These are phyloP conservation scores for Suhomyces bokatorum DNA, from an alignment of 1,139 yeast species.

Conservation along the genomic window DNA sequence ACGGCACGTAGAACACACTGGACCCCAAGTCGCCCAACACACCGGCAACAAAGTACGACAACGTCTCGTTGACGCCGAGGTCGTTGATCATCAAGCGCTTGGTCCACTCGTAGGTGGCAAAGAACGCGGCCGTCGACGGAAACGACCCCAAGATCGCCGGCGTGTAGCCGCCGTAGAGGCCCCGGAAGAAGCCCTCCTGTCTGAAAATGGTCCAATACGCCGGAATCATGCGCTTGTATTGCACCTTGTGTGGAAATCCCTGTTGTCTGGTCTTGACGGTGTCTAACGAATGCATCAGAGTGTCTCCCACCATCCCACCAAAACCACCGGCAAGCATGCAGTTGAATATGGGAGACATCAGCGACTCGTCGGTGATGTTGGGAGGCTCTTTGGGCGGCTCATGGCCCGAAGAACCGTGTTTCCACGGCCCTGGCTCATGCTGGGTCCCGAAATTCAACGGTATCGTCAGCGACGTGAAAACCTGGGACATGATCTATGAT, in stretches of 20 bases:
- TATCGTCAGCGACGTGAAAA: conserved; percentile 44
- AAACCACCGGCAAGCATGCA: conserved; percentile 88
- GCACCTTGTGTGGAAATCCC: conserved; percentile 70
- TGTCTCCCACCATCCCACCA: conserved; percentile 93
- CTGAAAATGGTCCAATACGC: conserved; percentile 72
- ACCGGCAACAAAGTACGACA: conserved; percentile 82
- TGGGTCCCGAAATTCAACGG: conserved; percentile 39
- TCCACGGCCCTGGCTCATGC: conserved; percentile 10
- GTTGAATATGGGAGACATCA: conserved; percentile 50
- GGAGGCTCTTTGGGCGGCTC: conserved; percentile 3
- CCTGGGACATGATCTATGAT: conserved; percentile 28
- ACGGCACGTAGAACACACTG: conserved; percentile 92
- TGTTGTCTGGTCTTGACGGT: conserved; percentile 97
- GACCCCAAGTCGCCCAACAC: conserved; percentile 89
- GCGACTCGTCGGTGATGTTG: conserved; percentile 11
- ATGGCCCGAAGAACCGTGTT: conserved; percentile 1
- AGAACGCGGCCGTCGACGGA: conserved; percentile 91
- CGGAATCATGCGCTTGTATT: conserved; percentile 64
- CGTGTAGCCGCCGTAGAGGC: conserved; percentile 86
- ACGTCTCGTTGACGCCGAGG: conserved; percentile 70
- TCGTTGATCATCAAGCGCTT: conserved; percentile 70
- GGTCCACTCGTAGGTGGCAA: conserved; percentile 82
- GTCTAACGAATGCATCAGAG: conserved; percentile 91
- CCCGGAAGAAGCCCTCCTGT: conserved; percentile 84
- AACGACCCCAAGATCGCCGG: conserved; percentile 92